Conservation (phyloP, 1,139 yeast species). For the Sugiyamaella castrensis region DNA sequence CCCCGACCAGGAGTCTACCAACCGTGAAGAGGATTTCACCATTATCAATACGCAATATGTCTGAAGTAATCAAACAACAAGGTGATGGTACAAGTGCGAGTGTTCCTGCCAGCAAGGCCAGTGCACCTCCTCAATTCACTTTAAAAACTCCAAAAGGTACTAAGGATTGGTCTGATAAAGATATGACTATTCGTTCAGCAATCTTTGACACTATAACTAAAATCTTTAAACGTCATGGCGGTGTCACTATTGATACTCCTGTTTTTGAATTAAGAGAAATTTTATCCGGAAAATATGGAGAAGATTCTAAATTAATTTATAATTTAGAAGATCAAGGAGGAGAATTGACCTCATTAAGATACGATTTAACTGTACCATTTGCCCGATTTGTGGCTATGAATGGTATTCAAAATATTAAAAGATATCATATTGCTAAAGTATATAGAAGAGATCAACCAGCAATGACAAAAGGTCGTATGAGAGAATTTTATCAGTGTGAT, state of each 20-base stretch:
- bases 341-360: conserved; percentile 88
- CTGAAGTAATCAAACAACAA: too few relatives aligned
- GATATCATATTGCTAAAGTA: conserved; percentile 96
- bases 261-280: conserved; percentile 95
- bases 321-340: conserved; percentile 98
- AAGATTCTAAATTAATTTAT: conserved; percentile 92
- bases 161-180: conserved; percentile 94
- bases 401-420: conserved; percentile 80
- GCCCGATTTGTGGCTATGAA: conserved; percentile 96
- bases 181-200: conserved; percentile 90
- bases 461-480: conserved; percentile 99
- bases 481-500: conserved; percentile 98
- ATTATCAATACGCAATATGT: too few relatives aligned
- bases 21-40: too few relatives aligned
- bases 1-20: too few relatives aligned
- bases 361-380: conserved; percentile 95
- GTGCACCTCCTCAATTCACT: conserved; percentile 47
- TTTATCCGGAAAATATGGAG: conserved; percentile 95
- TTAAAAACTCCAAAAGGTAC: conserved; percentile 97
- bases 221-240: conserved; percentile 92
- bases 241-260: conserved; percentile 96
- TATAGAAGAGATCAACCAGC: conserved; percentile 99
- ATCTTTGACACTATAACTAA: conserved; percentile 68
- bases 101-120: conserved; percentile 10
- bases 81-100: too few relatives aligned